Evolutionary conservation across 352 stramenopile genomes (phyloP).

Genomic region (Pythium plurisporium): DNA sequence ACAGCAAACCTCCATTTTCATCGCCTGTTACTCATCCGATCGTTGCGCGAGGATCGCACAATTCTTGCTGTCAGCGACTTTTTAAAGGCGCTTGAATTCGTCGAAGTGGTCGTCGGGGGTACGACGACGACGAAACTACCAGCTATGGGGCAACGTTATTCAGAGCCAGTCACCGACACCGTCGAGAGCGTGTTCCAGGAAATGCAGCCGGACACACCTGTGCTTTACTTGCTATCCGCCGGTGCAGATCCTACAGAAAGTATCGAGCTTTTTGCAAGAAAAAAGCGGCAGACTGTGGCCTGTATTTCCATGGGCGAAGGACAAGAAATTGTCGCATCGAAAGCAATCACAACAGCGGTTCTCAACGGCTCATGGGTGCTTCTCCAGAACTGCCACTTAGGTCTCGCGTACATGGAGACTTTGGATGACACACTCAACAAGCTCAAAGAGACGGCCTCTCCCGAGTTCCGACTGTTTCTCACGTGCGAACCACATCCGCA

Average conservation of each 20-base stretch:
- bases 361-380: constrained; percentile 98
- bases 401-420: constrained; percentile 97
- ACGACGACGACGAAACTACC: constrained; percentile 79
- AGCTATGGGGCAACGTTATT: constrained; percentile 94
- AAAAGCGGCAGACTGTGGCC: constrained; percentile 94
- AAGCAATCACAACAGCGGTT: constrained; percentile 95
- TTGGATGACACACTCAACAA: constrained; percentile 98
- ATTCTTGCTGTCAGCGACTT: constrained; percentile 98
- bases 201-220: constrained; percentile 94
- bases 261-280: constrained; percentile 96
- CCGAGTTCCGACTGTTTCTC: constrained; percentile 96
- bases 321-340: constrained; percentile 97
- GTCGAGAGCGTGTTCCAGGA: constrained; percentile 97
- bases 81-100: constrained; percentile 71
- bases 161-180: constrained; percentile 98
- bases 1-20: constrained; percentile 69
- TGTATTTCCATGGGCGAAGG: constrained; percentile 98
- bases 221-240: constrained; percentile 97
- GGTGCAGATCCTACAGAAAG: constrained; percentile 97
- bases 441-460: constrained; percentile 93
- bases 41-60: constrained; percentile 95
- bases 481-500: constrained; percentile 94
- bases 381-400: constrained; percentile 98
- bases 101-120: constrained; percentile 34
- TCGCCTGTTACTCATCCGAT: constrained; percentile 92